Base-by-base conservation (phyloP, 2,329 filamentous ascomycete genomes). In the Knoxdaviesia proteae region DNA sequence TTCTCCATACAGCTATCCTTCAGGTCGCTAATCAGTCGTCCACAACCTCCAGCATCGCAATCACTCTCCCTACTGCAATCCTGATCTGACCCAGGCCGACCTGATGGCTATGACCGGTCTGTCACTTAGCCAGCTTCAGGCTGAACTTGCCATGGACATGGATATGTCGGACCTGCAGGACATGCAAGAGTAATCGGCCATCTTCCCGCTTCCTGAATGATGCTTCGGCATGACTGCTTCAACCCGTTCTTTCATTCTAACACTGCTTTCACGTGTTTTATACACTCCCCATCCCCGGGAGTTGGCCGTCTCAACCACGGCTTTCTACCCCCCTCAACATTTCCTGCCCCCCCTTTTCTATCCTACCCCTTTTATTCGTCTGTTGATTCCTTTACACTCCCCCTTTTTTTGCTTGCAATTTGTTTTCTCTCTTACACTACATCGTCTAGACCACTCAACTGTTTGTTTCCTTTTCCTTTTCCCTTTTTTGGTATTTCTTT, bases 51-150 rank as follows among this genome's bases (percentile, higher is more conserved):
- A 49, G 48, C 48, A 49, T 38, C 46, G 46, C 32, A 46, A 47
- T 33, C 48, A 49, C 40, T 48, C 48, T 6, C 44, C 47, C 9
- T 48, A 48, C 41, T 49, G 48, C 41, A 48, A 48, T 20, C 47
- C 48, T 5, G 48, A 49, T n/a, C 41, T 48, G 8, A 47, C 44
- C 8, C 44, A 46, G 39, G 46, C 44, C 29, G 45, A 46, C 9
- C 45, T 46, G 5, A 38, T 46, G 29, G 45, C 45, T 33, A 46
- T 46, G 45, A 46, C 45, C 5, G 45, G 45, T 7, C 42, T 46
- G 31, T 20, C 20, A 20, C 20, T 20, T 20, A 20, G 44, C 44
- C 42, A 42, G 44, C 31, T 34, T 37, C 32, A 44, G 39, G 31
- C 32, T 46, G 31, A 44, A 44, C 40, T 42, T 44, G 20, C 20